These are phyloP conservation scores for Phytophthora tentaculata DNA, from an alignment of 352 stramenopile species.

Conservation along the genomic window DNA sequence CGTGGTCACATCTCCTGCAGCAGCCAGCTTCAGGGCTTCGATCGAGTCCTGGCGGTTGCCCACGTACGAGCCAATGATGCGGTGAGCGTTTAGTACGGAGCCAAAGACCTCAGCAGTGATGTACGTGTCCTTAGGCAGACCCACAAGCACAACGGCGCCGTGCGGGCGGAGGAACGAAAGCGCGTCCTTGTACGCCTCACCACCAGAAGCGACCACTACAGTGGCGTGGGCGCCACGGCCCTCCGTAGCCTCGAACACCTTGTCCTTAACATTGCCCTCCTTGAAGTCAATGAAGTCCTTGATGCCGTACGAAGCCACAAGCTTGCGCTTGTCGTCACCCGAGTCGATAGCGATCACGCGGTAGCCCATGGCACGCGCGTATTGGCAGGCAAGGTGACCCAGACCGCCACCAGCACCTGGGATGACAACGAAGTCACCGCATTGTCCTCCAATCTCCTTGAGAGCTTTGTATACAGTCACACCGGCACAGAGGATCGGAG, in stretches of 20 bases:
- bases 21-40: slow-evolving; percentile 58
- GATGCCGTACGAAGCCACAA: slow-evolving; percentile 67
- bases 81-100: slow-evolving; percentile 47
- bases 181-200: slow-evolving; percentile 55
- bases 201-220: slow-evolving; percentile 73
- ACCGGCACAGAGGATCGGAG: slow-evolving; percentile 83
- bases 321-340: slow-evolving; percentile 61
- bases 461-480: slow-evolving; percentile 88
- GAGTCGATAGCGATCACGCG: slow-evolving; percentile 78
- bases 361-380: slow-evolving; percentile 70
- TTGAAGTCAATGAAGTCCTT: slow-evolving; percentile 75
- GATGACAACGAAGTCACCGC: slow-evolving; percentile 59
- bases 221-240: slow-evolving; percentile 64
- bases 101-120: slow-evolving; percentile 45
- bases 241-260: slow-evolving; percentile 45
- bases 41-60: slow-evolving; percentile 62
- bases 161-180: slow-evolving; percentile 68
- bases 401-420: slow-evolving; percentile 70
- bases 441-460: slow-evolving; percentile 52
- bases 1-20: slow-evolving; percentile 50
- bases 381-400: slow-evolving; percentile 82
- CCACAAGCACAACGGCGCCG: slow-evolving; percentile 72
- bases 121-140: slow-evolving; percentile 57
- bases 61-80: slow-evolving; percentile 60
- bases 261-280: slow-evolving; percentile 48